Evolutionary conservation across 2,329 filamentous ascomycete genomes (phyloP), one percentile per base, ranked within the genome.

Genomic region (Microdochium bolleyi): DNA sequence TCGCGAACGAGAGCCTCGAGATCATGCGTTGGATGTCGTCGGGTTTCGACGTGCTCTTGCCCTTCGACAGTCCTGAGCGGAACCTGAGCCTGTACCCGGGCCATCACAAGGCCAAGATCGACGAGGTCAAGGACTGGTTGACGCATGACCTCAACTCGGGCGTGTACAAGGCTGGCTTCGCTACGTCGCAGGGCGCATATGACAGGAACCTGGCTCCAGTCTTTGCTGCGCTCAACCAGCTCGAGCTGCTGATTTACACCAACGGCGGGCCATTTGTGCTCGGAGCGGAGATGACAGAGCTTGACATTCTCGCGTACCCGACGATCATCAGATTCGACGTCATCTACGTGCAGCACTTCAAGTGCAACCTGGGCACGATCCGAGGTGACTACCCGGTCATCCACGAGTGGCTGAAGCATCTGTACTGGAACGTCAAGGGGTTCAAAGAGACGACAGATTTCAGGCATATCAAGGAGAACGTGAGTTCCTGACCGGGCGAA

Each of bases 271-370:
- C 82, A 0, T 85, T 75, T 56, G 66, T 85, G 2, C 69, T 85
- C 0, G 82, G 82, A 2, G 60, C 64, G 1, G 60, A 71, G 14
- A 59, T 85, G 54, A 85, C 82, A 0, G 82, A 85, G 62, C 65
- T 84, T 11, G 83, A 86, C 59, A 60, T 85, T 21, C 68, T 78
- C 11, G 71, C 77, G 0, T 86, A 80, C 58, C 72, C 76, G 2
- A 84, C 81, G 0, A 57, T 83, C 14, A 70, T 85, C n/a, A 71
- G 82, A 2, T 78, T 85, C 59, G 82, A 85, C 56, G 67, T 73
- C 2, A 76, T 82, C 3, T 86, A 85, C 60, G 79, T 82, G 13
- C 80, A 85, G 69, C 82, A 85, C 64, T 85, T 85, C 70, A 85
- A 85, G 67, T 82, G 79, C 60, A 85, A 85, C 62, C 63, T 85